Base-by-base conservation (phyloP, 2,329 filamentous ascomycete species). In the Penicillium sp. region DNA sequence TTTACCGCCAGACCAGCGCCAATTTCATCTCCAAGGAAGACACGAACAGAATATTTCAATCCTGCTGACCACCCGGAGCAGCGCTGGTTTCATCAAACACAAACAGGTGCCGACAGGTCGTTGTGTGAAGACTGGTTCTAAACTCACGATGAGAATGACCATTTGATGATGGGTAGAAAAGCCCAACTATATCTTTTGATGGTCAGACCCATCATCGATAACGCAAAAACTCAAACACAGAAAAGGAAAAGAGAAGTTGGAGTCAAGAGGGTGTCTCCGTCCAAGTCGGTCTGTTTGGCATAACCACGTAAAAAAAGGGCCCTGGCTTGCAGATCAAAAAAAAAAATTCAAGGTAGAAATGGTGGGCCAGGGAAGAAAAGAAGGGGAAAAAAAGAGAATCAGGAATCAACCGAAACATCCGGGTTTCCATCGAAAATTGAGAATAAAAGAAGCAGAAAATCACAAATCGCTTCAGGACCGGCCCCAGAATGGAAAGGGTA, bases 221-320 rank as follows among this genome's bases (percentile, higher is more conserved):
- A 71, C 73, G 70, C 65, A 69, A 73, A 75, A 74, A 71, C 64
- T 63, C 62, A 67, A 69, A 68, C 63, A 67, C 22, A 46, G 60
- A 62, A 57, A 62, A 62, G 69, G 60, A 49, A 58, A 52, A 55
- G 49, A 53, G 57, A 56, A 55, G 44, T 50, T 27, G 48, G 46
- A 52, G 44, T 47, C 19, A 33, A 21, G 49, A 44, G 52, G 50
- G 54, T 63, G 53, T 74, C 71, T 65, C 73, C 70, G 71, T 73
- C 68, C 74, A 70, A 66, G 63, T 63, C 66, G 62, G 68, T 70
- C 70, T 72, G 70, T 69, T 70, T 71, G 68, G 70, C 73, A 72
- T 74, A 70, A 73, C 67, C 72, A 73, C 73, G 68, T 75, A 73
- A 72, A 69, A 53, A 57, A 62, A 41, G 24, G 51, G 43, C 58